phyloP scores from a whole-genome alignment of 1,284 basidiomycete genomes.

The Cystobasidiaceae sp. region DNA sequence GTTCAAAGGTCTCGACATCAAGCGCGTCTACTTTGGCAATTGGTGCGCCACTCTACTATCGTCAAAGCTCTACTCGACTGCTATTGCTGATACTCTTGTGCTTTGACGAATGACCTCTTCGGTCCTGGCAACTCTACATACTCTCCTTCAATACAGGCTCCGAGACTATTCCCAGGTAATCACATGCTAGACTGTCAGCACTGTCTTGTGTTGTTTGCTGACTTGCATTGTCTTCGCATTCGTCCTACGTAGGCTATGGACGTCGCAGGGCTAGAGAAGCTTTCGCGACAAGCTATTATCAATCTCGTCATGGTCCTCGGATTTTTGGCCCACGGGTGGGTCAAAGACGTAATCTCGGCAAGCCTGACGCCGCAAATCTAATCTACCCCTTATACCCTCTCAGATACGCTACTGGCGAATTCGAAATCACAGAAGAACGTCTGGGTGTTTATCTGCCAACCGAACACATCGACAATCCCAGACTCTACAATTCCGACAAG shows the following conservation, averaged over 20 bases:
- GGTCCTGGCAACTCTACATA: background rate
- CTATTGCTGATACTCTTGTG: background rate
- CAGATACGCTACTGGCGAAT: conserved; percentile 54
- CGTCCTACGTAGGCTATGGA: too few species aligned
- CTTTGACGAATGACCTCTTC: background rate
- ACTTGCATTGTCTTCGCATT: too few species aligned
- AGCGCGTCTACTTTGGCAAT: conserved; percentile 40
- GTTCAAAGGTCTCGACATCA: conserved; percentile 43
- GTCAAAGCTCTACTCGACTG: background rate
- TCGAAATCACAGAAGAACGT: conserved; percentile 82
- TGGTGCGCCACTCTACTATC: background rate
- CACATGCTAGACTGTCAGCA: too few species aligned
- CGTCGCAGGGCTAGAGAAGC: conserved; percentile 58
- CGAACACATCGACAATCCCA: conserved; percentile 64
- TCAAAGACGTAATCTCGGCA: conserved; percentile 52
- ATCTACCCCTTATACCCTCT: background rate
- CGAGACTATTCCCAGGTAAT: conserved; percentile 61
- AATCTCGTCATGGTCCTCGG: conserved; percentile 82
- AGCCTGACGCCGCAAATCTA: background rate
- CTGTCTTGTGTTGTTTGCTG: too few species aligned
- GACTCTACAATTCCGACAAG: conserved; percentile 55
- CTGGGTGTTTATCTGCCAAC: conserved; percentile 80
- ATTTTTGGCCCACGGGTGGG: conserved; percentile 56
- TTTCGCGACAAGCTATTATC: conserved; percentile 63
- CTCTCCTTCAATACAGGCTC: conserved; percentile 52